Percentiles rank a stretch among this genome's conserved stretches.
Conservation (phyloP, 371 early-diverging fungal species). For the Chytridiales sp. region DNA sequence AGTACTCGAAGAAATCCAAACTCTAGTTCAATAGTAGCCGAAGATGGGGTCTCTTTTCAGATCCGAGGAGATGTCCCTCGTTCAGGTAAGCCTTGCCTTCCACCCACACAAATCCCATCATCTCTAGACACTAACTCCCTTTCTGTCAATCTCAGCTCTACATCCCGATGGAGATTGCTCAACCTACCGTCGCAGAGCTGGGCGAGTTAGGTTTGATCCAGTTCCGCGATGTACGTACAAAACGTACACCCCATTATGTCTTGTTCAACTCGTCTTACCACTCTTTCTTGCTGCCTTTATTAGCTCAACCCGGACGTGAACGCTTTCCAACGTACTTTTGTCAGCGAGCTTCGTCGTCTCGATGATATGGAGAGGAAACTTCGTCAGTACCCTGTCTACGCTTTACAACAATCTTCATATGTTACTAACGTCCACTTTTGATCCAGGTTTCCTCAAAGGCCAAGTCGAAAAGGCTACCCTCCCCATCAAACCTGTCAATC, state of each 20-base stretch:
- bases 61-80: constrained; percentile 95
- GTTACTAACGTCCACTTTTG: not conserved
- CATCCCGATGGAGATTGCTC: constrained; percentile 94
- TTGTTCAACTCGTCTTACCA: not conserved
- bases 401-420: not conserved
- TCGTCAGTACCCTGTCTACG: constrained; percentile 52
- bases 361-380: constrained; percentile 94
- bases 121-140: not conserved
- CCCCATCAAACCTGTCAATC: constrained; percentile 54
- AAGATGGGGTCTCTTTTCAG: constrained; percentile 71
- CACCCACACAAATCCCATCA: constrained; percentile 1
- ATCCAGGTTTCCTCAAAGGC: constrained; percentile 72
- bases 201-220: constrained; percentile 94
- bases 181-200: constrained; percentile 88
- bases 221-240: constrained; percentile 81
- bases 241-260: not conserved
- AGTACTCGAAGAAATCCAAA: no score
- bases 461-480: constrained; percentile 83
- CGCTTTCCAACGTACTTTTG: constrained; percentile 97
- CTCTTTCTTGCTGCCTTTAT: not conserved
- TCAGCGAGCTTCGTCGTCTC: constrained; percentile 82
- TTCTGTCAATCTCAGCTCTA: constrained; percentile 63
- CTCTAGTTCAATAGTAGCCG: no score
- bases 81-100: constrained; percentile 47
- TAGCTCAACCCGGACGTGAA: constrained; percentile 91